Evolutionary conservation across 2,329 filamentous ascomycete genomes (phyloP).

Genomic region (Aspergillus sp.): DNA sequence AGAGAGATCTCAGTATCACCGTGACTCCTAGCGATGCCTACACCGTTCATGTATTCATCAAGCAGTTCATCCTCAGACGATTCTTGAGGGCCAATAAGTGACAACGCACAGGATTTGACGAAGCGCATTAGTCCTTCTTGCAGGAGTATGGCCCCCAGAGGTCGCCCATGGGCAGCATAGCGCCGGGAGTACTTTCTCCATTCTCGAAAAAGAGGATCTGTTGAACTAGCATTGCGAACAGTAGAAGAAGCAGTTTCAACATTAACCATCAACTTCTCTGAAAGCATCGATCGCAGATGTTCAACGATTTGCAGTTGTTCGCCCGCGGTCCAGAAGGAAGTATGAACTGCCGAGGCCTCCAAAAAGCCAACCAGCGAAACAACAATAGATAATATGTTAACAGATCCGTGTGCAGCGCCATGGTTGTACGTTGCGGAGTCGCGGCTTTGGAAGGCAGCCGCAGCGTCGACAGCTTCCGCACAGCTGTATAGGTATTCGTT

Average conservation of each 20-base stretch:
- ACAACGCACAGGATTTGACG: constrained; percentile 68
- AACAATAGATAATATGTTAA: constrained; percentile 66
- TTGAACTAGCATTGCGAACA: constrained; percentile 68
- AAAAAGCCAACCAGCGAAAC: constrained; percentile 88
- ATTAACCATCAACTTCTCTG: constrained; percentile 75
- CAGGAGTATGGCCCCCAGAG: constrained; percentile 83
- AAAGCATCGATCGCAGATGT: constrained; percentile 65
- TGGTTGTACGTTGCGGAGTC: constrained; percentile 45
- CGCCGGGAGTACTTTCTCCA: constrained; percentile 84
- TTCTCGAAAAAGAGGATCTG: constrained; percentile 62
- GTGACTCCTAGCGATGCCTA: constrained; percentile 40
- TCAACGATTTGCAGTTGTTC: constrained; percentile 69
- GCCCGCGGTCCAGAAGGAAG: constrained; percentile 70
- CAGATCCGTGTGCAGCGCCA: constrained; percentile 49
- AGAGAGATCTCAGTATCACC: constrained; percentile 35
- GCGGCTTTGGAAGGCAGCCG: constrained; percentile 51
- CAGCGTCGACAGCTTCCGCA: constrained; percentile 51
- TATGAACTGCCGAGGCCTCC: constrained; percentile 69
- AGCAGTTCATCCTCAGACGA: constrained; percentile 61
- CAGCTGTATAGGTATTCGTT: constrained; percentile 68
- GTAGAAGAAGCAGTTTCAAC: constrained; percentile 87
- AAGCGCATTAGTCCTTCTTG: constrained; percentile 85
- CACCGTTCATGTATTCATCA: constrained; percentile 62
- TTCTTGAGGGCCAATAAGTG: constrained; percentile 57
- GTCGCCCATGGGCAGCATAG: constrained; percentile 71